Percentiles rank a stretch among this genome's conserved stretches.
phyloP scores from a whole-genome alignment of 352 stramenopile species.

The Pythium folliculosum region DNA sequence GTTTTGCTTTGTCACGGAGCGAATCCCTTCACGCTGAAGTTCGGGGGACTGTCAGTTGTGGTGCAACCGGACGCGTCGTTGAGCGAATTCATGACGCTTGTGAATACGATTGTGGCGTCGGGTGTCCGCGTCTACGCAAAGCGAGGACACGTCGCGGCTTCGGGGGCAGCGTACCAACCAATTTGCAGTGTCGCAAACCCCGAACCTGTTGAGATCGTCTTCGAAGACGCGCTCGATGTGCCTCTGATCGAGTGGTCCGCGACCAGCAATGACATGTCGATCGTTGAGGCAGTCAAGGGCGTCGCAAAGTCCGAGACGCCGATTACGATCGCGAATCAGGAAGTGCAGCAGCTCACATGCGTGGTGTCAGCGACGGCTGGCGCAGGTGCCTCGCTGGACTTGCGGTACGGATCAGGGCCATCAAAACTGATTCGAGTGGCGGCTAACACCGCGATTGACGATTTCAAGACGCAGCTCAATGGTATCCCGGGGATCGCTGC shows the following conservation, averaged over 20 bases:
- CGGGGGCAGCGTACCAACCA: constrained; percentile 38
- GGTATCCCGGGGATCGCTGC: constrained; percentile 36
- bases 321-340: constrained; percentile 56
- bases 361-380: constrained; percentile 37
- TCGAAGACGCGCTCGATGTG: constrained; percentile 53
- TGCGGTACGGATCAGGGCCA: constrained; percentile 42
- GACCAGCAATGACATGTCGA: constrained; percentile 61
- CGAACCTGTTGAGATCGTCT: constrained; percentile 55
- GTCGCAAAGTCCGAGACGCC: constrained; percentile 30
- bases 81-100: constrained; percentile 45
- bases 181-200: constrained; percentile 63
- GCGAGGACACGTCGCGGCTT: constrained; percentile 26
- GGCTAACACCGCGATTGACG: constrained; percentile 34
- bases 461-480: constrained; percentile 60
- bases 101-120: constrained; percentile 53
- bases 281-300: constrained; percentile 65
- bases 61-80: constrained; percentile 48
- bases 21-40: constrained; percentile 52
- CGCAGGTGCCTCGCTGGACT: constrained; percentile 45
- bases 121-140: constrained; percentile 51
- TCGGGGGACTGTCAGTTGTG: constrained; percentile 23
- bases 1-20: constrained; percentile 54
- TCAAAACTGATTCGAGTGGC: constrained; percentile 35
- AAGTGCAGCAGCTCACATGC: constrained; percentile 59
- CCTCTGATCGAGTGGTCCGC: constrained; percentile 51